Conservation (phyloP, 805 yeast genomes). For the Metschnikowia hibisci region DNA sequence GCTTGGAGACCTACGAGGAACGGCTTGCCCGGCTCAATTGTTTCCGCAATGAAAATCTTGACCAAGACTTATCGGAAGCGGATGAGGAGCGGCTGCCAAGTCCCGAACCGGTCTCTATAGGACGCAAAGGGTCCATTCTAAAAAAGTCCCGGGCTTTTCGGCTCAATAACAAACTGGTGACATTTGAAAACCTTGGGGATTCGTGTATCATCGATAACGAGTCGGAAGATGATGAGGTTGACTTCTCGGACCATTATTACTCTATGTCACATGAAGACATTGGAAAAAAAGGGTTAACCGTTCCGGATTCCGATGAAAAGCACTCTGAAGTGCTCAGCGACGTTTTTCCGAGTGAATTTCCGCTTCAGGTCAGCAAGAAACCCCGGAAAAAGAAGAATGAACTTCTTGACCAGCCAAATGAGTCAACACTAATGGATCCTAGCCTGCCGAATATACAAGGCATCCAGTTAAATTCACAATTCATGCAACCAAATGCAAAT, state of each 20-base stretch:
- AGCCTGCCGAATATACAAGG: not conserved
- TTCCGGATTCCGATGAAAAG: conserved; percentile 19
- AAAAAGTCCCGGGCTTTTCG: conserved; percentile 10
- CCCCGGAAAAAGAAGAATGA: not conserved
- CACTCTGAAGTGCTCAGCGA: conserved; percentile 43
- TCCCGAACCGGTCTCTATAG: not conserved
- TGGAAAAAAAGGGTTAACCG: not conserved
- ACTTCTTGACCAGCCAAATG: not conserved
- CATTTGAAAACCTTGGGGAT: conserved; percentile 36
- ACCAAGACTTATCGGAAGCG: conserved; percentile 25
- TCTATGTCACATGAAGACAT: conserved; percentile 24
- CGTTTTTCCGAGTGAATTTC: conserved; percentile 30
- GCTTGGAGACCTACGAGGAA: conserved; percentile 87
- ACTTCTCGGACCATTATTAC: conserved; percentile 19
- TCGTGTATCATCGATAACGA: conserved; percentile 20
- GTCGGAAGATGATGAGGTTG: conserved; percentile 13
- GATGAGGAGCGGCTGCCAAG: not conserved
- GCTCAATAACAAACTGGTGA: conserved; percentile 31
- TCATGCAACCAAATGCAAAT: not conserved
- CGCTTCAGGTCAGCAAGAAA: conserved; percentile 30
- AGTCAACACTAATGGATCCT: not conserved
- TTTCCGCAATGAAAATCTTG: conserved; percentile 80
- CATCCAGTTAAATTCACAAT: not conserved
- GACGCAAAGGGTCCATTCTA: conserved; percentile 16
- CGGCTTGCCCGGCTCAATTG: conserved; percentile 88